phyloP scores from a whole-genome alignment of 1,284 basidiomycete genomes.

The Butyriboletus regius region DNA sequence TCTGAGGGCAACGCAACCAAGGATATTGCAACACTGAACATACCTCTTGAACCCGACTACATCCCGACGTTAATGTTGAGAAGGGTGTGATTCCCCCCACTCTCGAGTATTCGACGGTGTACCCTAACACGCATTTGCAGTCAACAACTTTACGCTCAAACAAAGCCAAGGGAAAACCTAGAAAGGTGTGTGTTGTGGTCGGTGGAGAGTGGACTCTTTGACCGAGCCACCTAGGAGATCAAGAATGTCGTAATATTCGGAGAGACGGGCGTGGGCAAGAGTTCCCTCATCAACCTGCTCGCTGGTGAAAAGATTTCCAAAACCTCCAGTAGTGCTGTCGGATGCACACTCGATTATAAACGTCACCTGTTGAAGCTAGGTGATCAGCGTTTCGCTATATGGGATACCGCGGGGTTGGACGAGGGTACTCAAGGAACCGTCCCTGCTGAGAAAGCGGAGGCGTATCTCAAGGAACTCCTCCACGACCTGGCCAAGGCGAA shows the following conservation, averaged over 20 bases:
- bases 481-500: slow-evolving; percentile 9
- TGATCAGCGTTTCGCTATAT: slow-evolving; percentile 16
- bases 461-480: slow-evolving; percentile 21
- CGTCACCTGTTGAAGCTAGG: slow-evolving; percentile 15
- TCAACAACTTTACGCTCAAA: not conserved
- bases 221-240: slow-evolving; percentile 3
- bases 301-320: slow-evolving; percentile 15
- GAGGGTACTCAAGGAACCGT: slow-evolving; percentile 23
- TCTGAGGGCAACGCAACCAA: not conserved
- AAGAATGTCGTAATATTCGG: slow-evolving; percentile 29
- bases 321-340: slow-evolving; percentile 22
- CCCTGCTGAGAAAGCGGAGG: slow-evolving; percentile 19
- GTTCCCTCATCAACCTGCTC: slow-evolving; percentile 28
- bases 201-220: not conserved
- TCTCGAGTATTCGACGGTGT: not conserved
- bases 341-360: slow-evolving; percentile 21
- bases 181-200: slow-evolving; percentile 12
- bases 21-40: not conserved
- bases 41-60: not conserved
- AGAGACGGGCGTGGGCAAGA: slow-evolving; percentile 29
- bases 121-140: slow-evolving; percentile 12
- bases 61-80: slow-evolving; percentile 4
- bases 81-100: slow-evolving; percentile 5
- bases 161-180: not conserved
- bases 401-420: slow-evolving; percentile 28